Conservation (phyloP, 2,329 filamentous ascomycete genomes). For the Pseudogymnoascus pannorum region DNA sequence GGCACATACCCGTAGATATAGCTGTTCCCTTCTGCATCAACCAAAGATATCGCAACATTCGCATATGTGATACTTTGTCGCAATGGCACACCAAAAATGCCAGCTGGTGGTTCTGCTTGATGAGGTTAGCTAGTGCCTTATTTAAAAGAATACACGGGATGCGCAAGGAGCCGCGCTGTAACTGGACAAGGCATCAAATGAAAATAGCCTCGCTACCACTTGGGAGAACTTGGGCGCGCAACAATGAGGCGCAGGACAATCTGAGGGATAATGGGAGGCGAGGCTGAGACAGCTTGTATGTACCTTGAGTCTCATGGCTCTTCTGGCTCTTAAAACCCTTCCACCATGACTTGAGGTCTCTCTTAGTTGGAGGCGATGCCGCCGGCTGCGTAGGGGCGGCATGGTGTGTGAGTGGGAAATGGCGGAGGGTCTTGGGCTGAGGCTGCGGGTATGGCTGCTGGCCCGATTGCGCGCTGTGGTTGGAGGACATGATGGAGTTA, state of each 20-base stretch:
- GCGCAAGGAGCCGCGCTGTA: neutral
- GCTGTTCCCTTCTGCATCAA: slow-evolving; percentile 85
- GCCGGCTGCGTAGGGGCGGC: slow-evolving; percentile 23
- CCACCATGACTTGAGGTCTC: slow-evolving; percentile 95
- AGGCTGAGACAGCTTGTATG: slow-evolving; percentile 17
- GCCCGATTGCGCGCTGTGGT: neutral
- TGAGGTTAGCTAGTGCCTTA: neutral
- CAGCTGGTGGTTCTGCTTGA: slow-evolving; percentile 41
- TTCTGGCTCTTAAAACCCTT: slow-evolving; percentile 74
- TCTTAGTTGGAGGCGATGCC: slow-evolving; percentile 70
- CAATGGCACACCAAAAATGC: slow-evolving; percentile 91
- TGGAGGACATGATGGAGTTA: neutral
- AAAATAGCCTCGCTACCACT: neutral
- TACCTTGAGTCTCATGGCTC: slow-evolving; percentile 51
- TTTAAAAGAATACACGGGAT: neutral
- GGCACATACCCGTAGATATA: slow-evolving; percentile 99
- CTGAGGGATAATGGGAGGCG: neutral
- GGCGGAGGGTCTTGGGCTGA: neutral
- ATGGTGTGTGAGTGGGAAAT: neutral
- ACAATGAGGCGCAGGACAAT: neutral
- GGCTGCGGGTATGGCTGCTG: neutral
- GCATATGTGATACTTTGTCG: slow-evolving; percentile 94
- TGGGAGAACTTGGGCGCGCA: neutral
- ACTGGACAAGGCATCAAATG: neutral
- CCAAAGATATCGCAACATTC: slow-evolving; percentile 94